A percentile compares a stretch with the other conserved stretches of the same genome.
These are phyloP conservation scores for Solanum bulbocastanum DNA, from an alignment of 257 asterid species.

Conservation along the genomic window DNA sequence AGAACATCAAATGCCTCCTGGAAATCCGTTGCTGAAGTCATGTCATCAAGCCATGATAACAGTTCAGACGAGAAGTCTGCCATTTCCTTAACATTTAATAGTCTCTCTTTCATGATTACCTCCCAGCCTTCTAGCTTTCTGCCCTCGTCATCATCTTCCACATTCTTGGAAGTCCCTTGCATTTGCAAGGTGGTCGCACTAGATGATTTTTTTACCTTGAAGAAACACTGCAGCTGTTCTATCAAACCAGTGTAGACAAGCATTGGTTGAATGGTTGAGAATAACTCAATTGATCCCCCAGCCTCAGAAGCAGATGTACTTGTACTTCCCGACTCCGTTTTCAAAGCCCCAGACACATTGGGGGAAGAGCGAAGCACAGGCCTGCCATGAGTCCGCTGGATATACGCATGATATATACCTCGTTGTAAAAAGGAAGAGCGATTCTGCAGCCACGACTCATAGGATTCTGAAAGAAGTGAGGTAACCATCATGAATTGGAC, in stretches of 20 bases:
- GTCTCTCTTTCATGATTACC: slow-evolving; percentile 64
- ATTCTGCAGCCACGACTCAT: slow-evolving; percentile 87
- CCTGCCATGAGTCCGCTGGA: slow-evolving; percentile 72
- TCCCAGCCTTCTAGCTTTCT: slow-evolving; percentile 77
- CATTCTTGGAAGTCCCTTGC: slow-evolving; percentile 9
- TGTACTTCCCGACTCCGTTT: slow-evolving; percentile 20
- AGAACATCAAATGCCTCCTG: slow-evolving; percentile 84
- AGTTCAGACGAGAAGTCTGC: slow-evolving; percentile 81
- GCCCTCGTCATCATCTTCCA: slow-evolving; percentile 43
- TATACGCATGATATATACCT: slow-evolving; percentile 79
- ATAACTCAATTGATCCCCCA: slow-evolving; percentile 40
- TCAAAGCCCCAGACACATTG: slow-evolving; percentile 3
- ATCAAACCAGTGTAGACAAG: slow-evolving; percentile 89
- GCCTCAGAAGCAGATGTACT: slow-evolving; percentile 23
- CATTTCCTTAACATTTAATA: slow-evolving; percentile 68
- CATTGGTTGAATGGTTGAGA: slow-evolving; percentile 74
- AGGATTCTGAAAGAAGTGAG: slow-evolving; percentile 84
- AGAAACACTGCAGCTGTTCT: slow-evolving; percentile 80
- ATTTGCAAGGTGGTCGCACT: slow-evolving; percentile 6
- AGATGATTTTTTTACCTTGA: slow-evolving; percentile 50
- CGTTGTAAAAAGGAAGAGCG: slow-evolving; percentile 77
- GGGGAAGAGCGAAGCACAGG: slow-evolving; percentile 32
- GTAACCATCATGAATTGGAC: slow-evolving; percentile 98
- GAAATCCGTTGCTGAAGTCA: slow-evolving; percentile 55
- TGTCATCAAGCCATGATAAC: slow-evolving; percentile 78